Evolutionary conservation across 495 filamentous ascomycete species (phyloP), one percentile per base, ranked within the genome.

Genomic region (Cetradonia linearis): DNA sequence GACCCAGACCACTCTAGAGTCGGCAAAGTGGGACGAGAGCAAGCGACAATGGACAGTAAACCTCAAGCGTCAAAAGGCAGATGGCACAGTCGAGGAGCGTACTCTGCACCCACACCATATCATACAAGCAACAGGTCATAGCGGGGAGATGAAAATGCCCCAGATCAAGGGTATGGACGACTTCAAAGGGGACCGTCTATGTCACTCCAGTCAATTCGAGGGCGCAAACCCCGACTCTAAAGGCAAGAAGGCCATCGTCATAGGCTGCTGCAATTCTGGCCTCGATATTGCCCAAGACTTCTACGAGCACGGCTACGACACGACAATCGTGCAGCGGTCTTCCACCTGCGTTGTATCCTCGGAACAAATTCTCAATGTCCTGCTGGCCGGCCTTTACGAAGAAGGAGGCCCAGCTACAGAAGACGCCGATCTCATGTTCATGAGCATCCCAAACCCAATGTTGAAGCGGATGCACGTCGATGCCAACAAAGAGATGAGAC

Each of bases 211-310:
- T 14, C 78, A 87, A 34, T 88, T 87, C 67, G 68, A 75, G 0
- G 84, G 84, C 6, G 82, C 85, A 13, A 74, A 75, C 25, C 40
- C 70, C 9, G 57, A 74, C 36, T 70, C 73, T 1, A 69, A 70
- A 25, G 81, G 80, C 1, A 88, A 84, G 67, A 86, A 84, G 63
- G 89, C 81, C 1, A 71, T 93, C 23, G 81, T 95, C 0, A 78
- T 95, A 8, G 89, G 89, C 5, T 84, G 82, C 33, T 89, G 89
- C 70, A 93, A 91, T 68, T 91, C 86, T 2, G 82, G 60, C 37
- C 60, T 91, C 64, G 89, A 94, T 68, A 94, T 94, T 62, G 84
- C 86, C 34, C 87, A 92, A 67, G 85, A 92, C 64, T 92, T 78
- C 67, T 83, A 83, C 68, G 87, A 92, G 66, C 83, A 87, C 44